Base-by-base conservation (phyloP, 805 yeast species). In the Starmerella sp. region DNA sequence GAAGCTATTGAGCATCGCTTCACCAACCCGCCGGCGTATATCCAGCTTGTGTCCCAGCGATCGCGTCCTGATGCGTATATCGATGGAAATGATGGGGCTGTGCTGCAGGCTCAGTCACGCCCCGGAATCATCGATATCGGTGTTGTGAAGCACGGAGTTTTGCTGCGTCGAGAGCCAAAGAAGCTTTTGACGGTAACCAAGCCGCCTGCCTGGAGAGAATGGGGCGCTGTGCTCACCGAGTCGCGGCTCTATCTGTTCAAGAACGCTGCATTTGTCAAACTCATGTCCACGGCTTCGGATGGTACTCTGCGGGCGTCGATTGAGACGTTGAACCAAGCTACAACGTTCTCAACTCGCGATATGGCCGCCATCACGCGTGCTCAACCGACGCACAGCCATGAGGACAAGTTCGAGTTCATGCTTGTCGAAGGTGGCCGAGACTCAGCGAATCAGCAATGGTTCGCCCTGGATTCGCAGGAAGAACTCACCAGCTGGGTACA, bases 401-500 rank as follows among this genome's bases (percentile, higher is more conserved):
- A 50, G 3, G 55, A 49, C 36, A 55, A 55, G 31, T 54, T 53
- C 52, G 54, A 49, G 51, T 57, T 61, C 51, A 55, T 66, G 32
- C 68, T 73, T 55, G 58, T 67, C 10, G 60, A 70, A 4, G 65
- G 66, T 4, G 63, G 65, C 15, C 55, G 67, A 13, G 69, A 65
- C 13, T 66, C 66, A 7, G 54, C 64, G n/a, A 66, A 65, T 41
- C 67, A 65, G 43, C 71, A 68, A 56, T 66, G 68, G 67, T 61
- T 67, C 70, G 54, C 77, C 69, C 79, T 81, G 13, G 67, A 64
- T 6, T 68, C 69, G 28, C 64, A 66, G n/a, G 67, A 67, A 28
- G 86, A 81, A 42, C 69, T 77, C 67, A 63, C 67, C n/a, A 76
- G 77, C 28, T 84, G 90, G 90, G 74, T 82, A 41, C 71, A 70